Evolutionary conservation across 257 asterid genomes (phyloP), one percentile per base, ranked within the genome.

Genomic region (Solanum virginianum): DNA sequence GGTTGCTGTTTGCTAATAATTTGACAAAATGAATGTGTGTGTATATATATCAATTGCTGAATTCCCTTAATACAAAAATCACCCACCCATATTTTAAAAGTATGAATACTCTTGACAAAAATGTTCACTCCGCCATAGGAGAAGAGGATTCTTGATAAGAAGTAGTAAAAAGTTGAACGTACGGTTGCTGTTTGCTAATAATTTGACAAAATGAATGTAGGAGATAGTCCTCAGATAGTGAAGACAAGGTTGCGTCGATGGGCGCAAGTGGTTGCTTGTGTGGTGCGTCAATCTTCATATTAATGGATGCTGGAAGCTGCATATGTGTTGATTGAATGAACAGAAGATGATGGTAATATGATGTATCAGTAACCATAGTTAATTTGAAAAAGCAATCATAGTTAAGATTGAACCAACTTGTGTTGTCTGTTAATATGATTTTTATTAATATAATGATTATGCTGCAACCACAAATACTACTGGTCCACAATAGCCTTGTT

Each of bases 251-350:
- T 94, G 87, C 89, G 89, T 82, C 98, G 91, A 84, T 94, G 97
- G 97, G 96, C 95, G 66, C 98, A 92, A 86, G 95, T 92, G 80
- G 98, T 94, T 84, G 96, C 91, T n/a, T 92, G 93, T 81, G 83
- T 93, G 36, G 93, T 92, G 87, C 97, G 94, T 82, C 95, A 92
- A 89, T 85, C 93, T 84, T 87, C 90, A 39, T 63, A 59, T 45
- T 85, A 85, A 90, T 43, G 57, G 39, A 45, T 11, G 36, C 36
- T 77, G 83, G 57, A 45, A 43, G 36, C 18, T 74, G 60, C 39
- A 47, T 75, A 22, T 75, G 49, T 68, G 36, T 49, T 75, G 14
- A 70, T 41, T 12, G 14, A 49, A 22, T 41, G 72, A 71, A 22
- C 24, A 51, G 18, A 82, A 20, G 83, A 32, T 11, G 32, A 54